Evolutionary conservation across 331 rosid species (phyloP).

Genomic region (Cucumis variabilis): DNA sequence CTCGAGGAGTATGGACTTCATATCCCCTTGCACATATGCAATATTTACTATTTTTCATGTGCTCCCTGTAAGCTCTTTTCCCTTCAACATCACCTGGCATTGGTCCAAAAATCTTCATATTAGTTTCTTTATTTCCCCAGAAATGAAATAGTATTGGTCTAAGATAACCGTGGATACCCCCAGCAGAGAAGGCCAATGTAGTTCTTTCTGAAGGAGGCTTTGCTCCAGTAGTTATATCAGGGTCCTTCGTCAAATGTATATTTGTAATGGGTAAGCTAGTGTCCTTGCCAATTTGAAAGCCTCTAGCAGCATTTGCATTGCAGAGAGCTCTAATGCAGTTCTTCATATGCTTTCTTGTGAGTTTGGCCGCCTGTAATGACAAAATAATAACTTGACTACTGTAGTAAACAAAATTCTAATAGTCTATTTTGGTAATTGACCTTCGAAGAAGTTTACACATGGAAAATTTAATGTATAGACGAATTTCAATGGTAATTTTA

Average conservation of each 20-base stretch:
- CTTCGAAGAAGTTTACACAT: too few relatives aligned
- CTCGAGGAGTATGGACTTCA: constrained; percentile 81
- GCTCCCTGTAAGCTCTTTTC: constrained; percentile 67
- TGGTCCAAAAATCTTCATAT: constrained; percentile 85
- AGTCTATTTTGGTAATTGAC: too few relatives aligned
- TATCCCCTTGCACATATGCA: constrained; percentile 94
- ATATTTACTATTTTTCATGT: constrained; percentile 84
- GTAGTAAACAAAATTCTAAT: too few relatives aligned
- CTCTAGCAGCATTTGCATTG: constrained; percentile 70
- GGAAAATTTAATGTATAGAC: too few relatives aligned
- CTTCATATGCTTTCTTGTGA: constrained; percentile 64
- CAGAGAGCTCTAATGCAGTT: constrained; percentile 76
- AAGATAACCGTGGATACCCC: constrained; percentile 77
- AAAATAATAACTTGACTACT: background rate
- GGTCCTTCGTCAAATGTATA: constrained; percentile 58
- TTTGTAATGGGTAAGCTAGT: constrained; percentile 73
- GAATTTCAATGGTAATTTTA: too few relatives aligned
- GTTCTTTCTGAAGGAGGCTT: constrained; percentile 66
- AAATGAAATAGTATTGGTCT: constrained; percentile 67
- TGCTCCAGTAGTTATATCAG: constrained; percentile 54
- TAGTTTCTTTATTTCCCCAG: constrained; percentile 76
- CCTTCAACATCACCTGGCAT: constrained; percentile 75
- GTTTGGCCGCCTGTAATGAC: constrained; percentile 59
- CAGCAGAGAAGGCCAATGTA: constrained; percentile 76
- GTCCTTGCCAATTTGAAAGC: constrained; percentile 80